Conservation (phyloP, 164 flowering plant species). For the Aristolochia californica region DNA sequence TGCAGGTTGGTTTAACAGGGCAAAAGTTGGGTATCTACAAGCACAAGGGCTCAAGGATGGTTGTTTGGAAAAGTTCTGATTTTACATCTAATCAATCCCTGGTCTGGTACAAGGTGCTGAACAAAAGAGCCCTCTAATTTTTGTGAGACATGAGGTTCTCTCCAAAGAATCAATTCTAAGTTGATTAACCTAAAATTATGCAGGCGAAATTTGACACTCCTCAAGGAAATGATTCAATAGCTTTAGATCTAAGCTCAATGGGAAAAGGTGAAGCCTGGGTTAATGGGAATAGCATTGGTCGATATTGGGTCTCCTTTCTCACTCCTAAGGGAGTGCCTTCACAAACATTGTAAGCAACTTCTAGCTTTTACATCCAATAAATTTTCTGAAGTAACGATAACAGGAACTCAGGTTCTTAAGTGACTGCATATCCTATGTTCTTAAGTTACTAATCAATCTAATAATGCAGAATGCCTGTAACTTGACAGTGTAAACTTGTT, state of each 20-base stretch:
- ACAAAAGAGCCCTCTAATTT: no score
- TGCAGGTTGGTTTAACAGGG: constrained; percentile 37
- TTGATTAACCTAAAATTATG: neutral
- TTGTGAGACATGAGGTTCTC: neutral
- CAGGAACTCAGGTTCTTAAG: neutral
- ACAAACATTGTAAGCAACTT: constrained; percentile 34
- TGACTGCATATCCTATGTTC: no score
- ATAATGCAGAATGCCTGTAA: neutral
- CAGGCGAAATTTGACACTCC: constrained; percentile 56
- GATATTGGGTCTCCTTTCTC: constrained; percentile 60
- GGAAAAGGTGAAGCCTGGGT: constrained; percentile 83
- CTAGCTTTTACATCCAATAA: neutral
- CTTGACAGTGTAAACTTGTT: neutral
- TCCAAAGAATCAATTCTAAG: neutral
- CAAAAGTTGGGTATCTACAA: constrained; percentile 25
- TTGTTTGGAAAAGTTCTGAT: constrained; percentile 22
- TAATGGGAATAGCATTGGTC: constrained; percentile 65
- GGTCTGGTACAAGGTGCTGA: constrained; percentile 43
- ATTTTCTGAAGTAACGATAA: neutral
- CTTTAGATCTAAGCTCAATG: constrained; percentile 44
- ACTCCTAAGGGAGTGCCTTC: constrained; percentile 31
- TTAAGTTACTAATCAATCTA: neutral
- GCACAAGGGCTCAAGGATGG: constrained; percentile 8
- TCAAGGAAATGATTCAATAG: constrained; percentile 43
- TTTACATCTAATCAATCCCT: constrained; percentile 18